Base-by-base conservation (phyloP, 164 flowering plant species). In the Magnolia officinalis region DNA sequence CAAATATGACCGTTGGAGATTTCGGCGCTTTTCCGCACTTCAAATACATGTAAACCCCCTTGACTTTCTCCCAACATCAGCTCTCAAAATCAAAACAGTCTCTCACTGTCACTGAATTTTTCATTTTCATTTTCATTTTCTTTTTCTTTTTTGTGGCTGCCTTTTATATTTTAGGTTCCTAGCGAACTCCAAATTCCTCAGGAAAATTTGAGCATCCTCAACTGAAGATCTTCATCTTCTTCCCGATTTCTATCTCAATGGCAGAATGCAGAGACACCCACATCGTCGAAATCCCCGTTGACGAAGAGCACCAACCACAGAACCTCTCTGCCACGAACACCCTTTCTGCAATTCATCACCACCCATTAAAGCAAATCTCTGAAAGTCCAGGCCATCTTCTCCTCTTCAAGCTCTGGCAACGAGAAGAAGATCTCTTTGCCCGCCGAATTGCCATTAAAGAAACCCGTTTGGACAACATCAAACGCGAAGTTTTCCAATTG, bases 371-470 rank as follows among this genome's bases (percentile, higher is more conserved):
- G 85, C 97, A 95, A 74, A 93, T 95, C 79, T 89, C 97, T 0
- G 71, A 80, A 51, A 90, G 93, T 83, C 93, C 98, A 2, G 97
- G 97, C 70, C 98, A 95, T 75, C 90, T 93, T 50, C 77, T 95
- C 61, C 98, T 95, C 63, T 89, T 95, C 29, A 95, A 95, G 83
- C 90, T 95, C 45, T 92, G 91, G 93, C 95, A 91, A 71, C 83
- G 97, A 81, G 95, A 95, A 70, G 94, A 93, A 74, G 86, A 86
- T 45, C 81, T 91, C 13, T 87, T 81, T 63, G 87, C 86, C 21
- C 86, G 87, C 0, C 75, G 87, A 16, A 85, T 89, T 19, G 75
- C 86, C 1, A 66, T 73, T 2, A 87, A 86, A 73, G 98, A 95
- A 77, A 80, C 88, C 8, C 74, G 90, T 77, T 61, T 87, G 72